Evolutionary conservation across 352 stramenopile genomes (phyloP).

Genomic region (Pythium volutum): DNA sequence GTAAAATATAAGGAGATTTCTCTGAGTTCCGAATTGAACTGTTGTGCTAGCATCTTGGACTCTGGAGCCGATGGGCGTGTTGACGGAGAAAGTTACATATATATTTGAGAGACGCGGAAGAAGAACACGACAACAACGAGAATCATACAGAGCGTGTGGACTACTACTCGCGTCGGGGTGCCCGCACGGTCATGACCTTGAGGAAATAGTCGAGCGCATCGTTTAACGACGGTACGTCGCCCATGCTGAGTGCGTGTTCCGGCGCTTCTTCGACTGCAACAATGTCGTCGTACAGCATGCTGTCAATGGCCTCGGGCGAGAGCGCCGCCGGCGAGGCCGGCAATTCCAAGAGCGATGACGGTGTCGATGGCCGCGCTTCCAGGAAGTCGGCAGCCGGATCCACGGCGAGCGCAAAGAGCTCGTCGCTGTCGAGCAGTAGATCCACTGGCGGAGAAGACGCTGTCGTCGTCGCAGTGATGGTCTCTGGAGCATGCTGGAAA

Average conservation of each 20-base stretch:
- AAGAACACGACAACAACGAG: too few relatives aligned
- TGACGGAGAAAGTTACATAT: too few relatives aligned
- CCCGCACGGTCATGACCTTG: constrained; percentile 11
- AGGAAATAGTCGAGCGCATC: constrained; percentile 36
- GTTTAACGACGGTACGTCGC: constrained; percentile 24
- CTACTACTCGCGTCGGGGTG: not conserved
- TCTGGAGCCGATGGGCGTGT: too few relatives aligned
- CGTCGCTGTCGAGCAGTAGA: constrained; percentile 4
- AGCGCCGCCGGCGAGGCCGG: not conserved
- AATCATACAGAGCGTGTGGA: not conserved
- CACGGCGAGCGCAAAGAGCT: constrained; percentile 3
- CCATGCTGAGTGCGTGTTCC: constrained; percentile 9
- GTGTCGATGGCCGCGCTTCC: not conserved
- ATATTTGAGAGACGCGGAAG: too few relatives aligned
- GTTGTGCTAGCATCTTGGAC: too few relatives aligned
- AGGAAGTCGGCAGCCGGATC: not conserved
- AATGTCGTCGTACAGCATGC: constrained; percentile 11
- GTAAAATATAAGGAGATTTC: too few relatives aligned
- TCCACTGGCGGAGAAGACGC: not conserved
- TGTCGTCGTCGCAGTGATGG: not conserved
- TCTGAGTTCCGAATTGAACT: too few relatives aligned
- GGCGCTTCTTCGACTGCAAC: constrained; percentile 14
- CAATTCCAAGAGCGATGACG: not conserved
- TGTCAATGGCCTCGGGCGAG: constrained; percentile 8
- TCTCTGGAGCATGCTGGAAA: not conserved